Evolutionary conservation across 177 flowering plant genomes (phyloP), one percentile per base, ranked within the genome.

Genomic region (Vitis hybrid): DNA sequence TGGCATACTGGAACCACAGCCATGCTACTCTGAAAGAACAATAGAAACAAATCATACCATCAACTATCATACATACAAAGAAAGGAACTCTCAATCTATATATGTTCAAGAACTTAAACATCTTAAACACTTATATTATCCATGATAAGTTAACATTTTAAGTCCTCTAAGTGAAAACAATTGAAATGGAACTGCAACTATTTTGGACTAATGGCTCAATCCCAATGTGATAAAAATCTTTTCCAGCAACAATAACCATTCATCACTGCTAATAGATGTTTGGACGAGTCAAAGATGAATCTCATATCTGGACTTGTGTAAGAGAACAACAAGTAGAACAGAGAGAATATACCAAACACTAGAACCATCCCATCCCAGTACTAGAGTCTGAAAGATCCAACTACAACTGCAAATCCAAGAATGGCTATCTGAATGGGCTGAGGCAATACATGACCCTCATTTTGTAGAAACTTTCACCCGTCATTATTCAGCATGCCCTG

Each of bases 1-100:
- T 70, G 74, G 71, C 81, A 74, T 63, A 80, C 48, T 40, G 86
- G 77, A 76, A 78, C 64, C 51, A 71, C 66, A 65, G 88, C 84
- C 86, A 84, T 82, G 19, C 9, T 35, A 11, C 46, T 66, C 82
- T 79, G 71, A 72, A 75, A 60, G n/a, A 66, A 8, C 17, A 56
- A 24, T 55, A 11, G 24, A 62, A 62, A 27, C 7, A 46, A 3
- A 62, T 46, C 24, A 24, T 17, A 17, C 48, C 12, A 62, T 19
- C 49, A 62, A 40, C 65, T 48, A n/a, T 15, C 11, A 9, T 35
- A 61, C 6, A 13, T 24, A 24, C 27, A 24, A 24, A 24, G 0
- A 24, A 24, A 24, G 27, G 27, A 2, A 59, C 21, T 2, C 18
- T 3, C 21, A 1, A n/a, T 21, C 35, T 3, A 59, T 59, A 8